Evolutionary conservation across 2,329 filamentous ascomycete species (phyloP).

Genomic region (Blastomyces emzantsi): DNA sequence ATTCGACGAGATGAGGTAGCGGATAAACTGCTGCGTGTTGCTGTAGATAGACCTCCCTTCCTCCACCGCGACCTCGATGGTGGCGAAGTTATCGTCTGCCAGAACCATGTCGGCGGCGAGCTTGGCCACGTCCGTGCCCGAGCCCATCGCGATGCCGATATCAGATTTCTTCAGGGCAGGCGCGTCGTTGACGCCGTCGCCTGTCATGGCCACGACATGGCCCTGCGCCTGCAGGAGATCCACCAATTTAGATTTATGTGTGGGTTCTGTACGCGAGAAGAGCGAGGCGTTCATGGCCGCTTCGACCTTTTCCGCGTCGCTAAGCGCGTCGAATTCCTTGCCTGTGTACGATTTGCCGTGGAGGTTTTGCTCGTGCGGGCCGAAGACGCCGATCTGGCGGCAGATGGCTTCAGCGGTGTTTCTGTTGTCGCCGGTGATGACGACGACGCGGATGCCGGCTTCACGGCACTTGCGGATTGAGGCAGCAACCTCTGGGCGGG

Average conservation of each 20-base stretch:
- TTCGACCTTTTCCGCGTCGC: constrained; percentile 66
- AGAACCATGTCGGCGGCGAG: constrained; percentile 97
- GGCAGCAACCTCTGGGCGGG: constrained; percentile 76
- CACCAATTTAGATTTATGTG: constrained; percentile 95
- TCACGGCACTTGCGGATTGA: constrained; percentile 85
- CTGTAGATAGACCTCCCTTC: constrained; percentile 98
- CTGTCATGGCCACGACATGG: constrained; percentile 98
- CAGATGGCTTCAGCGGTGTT: constrained; percentile 98
- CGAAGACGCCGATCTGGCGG: constrained; percentile 92
- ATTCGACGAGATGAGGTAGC: constrained; percentile 97
- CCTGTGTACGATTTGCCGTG: constrained; percentile 91
- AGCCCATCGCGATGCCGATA: constrained; percentile 98
- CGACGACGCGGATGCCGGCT: constrained; percentile 91
- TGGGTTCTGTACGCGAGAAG: constrained; percentile 92
- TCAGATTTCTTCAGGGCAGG: constrained; percentile 97
- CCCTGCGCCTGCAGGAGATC: constrained; percentile 88
- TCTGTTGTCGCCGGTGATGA: constrained; percentile 96
- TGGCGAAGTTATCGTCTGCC: constrained; percentile 97
- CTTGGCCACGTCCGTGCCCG: constrained; percentile 93
- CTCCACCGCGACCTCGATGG: constrained; percentile 90
- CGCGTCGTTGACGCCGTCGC: constrained; percentile 96
- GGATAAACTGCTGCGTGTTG: constrained; percentile 99
- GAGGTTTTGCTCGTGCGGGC: constrained; percentile 62
- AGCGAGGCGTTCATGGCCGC: constrained; percentile 79
- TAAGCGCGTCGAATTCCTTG: constrained; percentile 83